Evolutionary conservation across 2,329 filamentous ascomycete species (phyloP), one percentile per base, ranked within the genome.

Genomic region (Botryotinia convoluta): DNA sequence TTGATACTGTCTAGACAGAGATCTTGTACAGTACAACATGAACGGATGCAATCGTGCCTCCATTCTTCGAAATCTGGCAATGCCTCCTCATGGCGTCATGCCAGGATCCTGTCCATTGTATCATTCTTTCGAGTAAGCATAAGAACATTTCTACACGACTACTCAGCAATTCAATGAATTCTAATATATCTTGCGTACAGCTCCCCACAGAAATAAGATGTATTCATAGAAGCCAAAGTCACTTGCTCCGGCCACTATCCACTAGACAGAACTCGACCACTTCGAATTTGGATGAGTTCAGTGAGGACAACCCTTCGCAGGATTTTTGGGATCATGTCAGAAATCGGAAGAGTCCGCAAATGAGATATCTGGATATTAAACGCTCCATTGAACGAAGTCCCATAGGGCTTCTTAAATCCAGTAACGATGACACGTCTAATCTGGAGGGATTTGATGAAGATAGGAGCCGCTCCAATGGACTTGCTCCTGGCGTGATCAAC

Each of bases 41-140:
- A 80, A 79, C 79, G 80, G 77, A 81, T 81, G 80, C 80, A 79
- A 79, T 79, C 77, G 77, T 72, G 77, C 75, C 72, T 76, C 71
- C 75, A 72, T 74, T 71, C 75, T 72, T 79, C 74, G 74, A 80
- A 72, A 79, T 72, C 75, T 74, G 77, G 76, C 74, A 75, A 72
- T 72, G 74, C 75, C 75, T 75, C 74, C 69, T 72, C 72, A 65
- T 69, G 42, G 65, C 57, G 64, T 65, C 44, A 67, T 68, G 37
- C 64, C 60, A 69, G 69, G 39, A 61, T 59, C 32, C 51, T 57
- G 42, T 51, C 61, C 32, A 22, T 45, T 71, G 26, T 62, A 8
- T 35, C 39, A 20, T 32, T 67, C 59, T 42, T 60, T 54, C 18
- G 44, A 59, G 70, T 72, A 72, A 51, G 69, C 32, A 54, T 22